Evolutionary conservation across 2,329 filamentous ascomycete species (phyloP).

Genomic region (Paraphaeosphaeria minitans): DNA sequence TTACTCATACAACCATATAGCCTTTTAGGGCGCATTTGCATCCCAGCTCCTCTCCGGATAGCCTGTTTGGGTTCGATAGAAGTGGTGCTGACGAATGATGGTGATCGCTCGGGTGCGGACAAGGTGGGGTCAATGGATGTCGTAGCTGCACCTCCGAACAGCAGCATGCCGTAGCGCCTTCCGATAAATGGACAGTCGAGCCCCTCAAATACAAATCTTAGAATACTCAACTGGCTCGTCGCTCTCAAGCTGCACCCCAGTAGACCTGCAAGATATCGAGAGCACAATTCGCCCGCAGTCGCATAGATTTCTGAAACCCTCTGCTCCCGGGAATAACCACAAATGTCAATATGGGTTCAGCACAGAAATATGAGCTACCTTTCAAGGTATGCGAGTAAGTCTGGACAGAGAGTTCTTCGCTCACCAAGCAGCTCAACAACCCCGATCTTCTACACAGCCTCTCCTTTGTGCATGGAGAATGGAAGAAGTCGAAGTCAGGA

Average conservation of each 20-base stretch:
- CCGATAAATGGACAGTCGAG: not conserved
- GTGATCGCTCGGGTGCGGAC: conserved; percentile 11
- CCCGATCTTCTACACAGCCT: conserved; percentile 60
- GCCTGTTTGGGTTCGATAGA: conserved; percentile 12
- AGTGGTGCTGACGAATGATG: conserved; percentile 10
- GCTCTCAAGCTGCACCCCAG: not conserved
- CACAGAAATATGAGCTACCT: conserved; percentile 45
- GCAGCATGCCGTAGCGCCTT: conserved; percentile 1
- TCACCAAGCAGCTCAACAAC: conserved; percentile 55
- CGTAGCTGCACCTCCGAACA: conserved; percentile 6
- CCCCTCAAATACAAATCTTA: not conserved
- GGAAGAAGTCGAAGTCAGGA: conserved; percentile 61
- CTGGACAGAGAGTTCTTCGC: not conserved
- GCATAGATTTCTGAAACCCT: not conserved
- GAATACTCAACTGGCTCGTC: not conserved
- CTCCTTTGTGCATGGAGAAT: conserved; percentile 60
- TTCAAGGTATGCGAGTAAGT: conserved; percentile 47
- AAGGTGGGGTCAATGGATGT: conserved; percentile 28
- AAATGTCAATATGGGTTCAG: conserved; percentile 25
- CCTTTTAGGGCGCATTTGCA: not conserved
- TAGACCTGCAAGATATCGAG: not conserved
- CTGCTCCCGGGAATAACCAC: not conserved
- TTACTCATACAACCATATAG: conserved; percentile 1
- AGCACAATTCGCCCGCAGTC: not conserved
- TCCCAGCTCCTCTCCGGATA: conserved; percentile 13